These are phyloP conservation scores for Rutstroemia sydowiana DNA, from an alignment of 2,329 filamentous ascomycete genomes.

Conservation along the genomic window DNA sequence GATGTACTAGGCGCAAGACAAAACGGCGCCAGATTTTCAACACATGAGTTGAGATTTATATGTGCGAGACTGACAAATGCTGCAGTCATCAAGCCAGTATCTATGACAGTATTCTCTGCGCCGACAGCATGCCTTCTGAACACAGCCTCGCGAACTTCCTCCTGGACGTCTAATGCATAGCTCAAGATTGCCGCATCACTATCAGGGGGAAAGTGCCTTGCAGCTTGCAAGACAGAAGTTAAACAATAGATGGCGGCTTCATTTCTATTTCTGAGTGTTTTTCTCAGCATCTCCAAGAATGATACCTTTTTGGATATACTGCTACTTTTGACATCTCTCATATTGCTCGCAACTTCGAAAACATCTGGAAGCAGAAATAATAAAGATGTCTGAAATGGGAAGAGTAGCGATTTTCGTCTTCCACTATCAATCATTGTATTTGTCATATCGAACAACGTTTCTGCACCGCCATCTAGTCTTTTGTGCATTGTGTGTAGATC, in stretches of 20 bases:
- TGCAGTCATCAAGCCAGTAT: conserved; percentile 58
- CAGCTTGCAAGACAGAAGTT: conserved; percentile 53
- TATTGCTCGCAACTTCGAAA: conserved; percentile 61
- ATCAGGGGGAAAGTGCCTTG: conserved; percentile 55
- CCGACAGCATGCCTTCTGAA: conserved; percentile 46
- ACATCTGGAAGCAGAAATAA: conserved; percentile 60
- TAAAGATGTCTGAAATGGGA: conserved; percentile 55
- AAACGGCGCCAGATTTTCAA: conserved; percentile 47
- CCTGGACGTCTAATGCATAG: conserved; percentile 63
- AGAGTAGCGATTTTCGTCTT: conserved; percentile 47
- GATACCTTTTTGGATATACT: conserved; percentile 59
- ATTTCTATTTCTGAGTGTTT: conserved; percentile 55
- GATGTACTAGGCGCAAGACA: conserved; percentile 53
- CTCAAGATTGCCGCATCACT: conserved; percentile 52
- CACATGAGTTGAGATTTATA: conserved; percentile 51
- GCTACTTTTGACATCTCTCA: conserved; percentile 55
- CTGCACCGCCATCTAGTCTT: conserved; percentile 56
- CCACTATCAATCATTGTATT: conserved; percentile 52
- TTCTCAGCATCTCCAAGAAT: conserved; percentile 56
- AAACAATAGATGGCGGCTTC: conserved; percentile 62
- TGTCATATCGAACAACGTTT: conserved; percentile 64
- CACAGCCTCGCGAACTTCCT: conserved; percentile 59
- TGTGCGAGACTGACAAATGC: conserved; percentile 59
- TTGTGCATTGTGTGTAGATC: conserved; percentile 52
- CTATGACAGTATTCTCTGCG: conserved; percentile 45